phyloP scores from a whole-genome alignment of 148 eudicot genomes.

The Drosera capensis region DNA sequence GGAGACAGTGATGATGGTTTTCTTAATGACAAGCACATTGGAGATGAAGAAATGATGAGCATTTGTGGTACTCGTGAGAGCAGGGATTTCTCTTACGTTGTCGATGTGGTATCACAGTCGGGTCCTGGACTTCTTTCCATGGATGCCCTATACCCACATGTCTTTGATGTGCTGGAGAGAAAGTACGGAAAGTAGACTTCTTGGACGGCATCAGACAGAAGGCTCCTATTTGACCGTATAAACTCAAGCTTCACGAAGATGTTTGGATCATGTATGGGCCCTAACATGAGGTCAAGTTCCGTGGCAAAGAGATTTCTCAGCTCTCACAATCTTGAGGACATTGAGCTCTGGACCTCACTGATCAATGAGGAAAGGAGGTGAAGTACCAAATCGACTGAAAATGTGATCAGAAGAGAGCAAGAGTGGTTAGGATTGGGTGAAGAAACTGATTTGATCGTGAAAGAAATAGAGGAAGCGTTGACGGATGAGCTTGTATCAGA shows the following conservation, averaged over 20 bases:
- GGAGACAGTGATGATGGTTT: constrained; percentile 29
- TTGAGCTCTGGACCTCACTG: constrained; percentile 38
- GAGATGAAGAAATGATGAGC: constrained; percentile 14
- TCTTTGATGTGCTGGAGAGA: constrained; percentile 55
- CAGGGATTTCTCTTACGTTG: constrained; percentile 49
- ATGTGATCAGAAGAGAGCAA: constrained; percentile 20
- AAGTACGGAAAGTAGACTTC: constrained; percentile 44
- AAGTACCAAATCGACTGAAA: constrained; percentile 22
- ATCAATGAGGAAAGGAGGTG: constrained; percentile 30
- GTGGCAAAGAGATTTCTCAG: constrained; percentile 17
- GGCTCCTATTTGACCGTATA: constrained; percentile 65
- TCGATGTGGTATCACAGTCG: constrained; percentile 48
- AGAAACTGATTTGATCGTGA: constrained; percentile 27
- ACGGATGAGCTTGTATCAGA: constrained; percentile 39
- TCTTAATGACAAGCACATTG: constrained; percentile 11
- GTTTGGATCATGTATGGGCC: constrained; percentile 17
- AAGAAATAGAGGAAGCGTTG: constrained; percentile 41
- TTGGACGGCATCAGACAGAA: constrained; percentile 53
- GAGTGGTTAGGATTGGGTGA: constrained; percentile 38
- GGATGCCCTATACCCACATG: constrained; percentile 24
- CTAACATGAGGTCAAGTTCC: constrained; percentile 15
- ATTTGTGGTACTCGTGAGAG: constrained; percentile 24
- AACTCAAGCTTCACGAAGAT: constrained; percentile 42
- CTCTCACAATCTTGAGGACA: constrained; percentile 16
- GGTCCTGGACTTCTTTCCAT: constrained; percentile 14